phyloP scores from a whole-genome alignment of 2,329 filamentous ascomycete species.

The Aspergillus alliaceus region DNA sequence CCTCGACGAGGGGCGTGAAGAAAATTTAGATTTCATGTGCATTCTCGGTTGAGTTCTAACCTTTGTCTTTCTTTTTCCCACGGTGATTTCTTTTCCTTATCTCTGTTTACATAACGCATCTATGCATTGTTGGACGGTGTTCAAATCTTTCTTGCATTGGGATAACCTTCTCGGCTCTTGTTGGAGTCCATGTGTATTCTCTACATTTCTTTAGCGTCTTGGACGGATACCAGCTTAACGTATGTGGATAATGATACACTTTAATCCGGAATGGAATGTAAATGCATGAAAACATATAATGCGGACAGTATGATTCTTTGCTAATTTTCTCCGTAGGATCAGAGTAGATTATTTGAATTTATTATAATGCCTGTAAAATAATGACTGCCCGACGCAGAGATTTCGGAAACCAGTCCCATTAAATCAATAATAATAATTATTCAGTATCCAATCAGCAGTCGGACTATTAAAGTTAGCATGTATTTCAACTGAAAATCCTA shows the following conservation, averaged over 20 bases:
- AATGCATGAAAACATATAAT: no score
- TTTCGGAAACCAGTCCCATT: no score
- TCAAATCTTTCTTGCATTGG: conserved; percentile 15
- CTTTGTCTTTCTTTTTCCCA: conserved; percentile 11
- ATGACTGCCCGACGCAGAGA: no score
- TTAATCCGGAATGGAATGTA: background rate
- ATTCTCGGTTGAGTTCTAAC: background rate
- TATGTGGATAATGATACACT: background rate
- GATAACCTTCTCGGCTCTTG: conserved; percentile 6
- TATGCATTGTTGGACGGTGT: conserved; percentile 23
- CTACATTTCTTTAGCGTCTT: background rate
- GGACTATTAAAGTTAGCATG: no score
- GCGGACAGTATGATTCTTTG: no score
- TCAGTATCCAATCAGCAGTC: no score
- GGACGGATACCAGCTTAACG: background rate
- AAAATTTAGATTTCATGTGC: background rate
- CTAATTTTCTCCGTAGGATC: no score
- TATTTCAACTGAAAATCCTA: no score
- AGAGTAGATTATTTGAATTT: no score
- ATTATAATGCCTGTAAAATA: no score
- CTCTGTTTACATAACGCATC: conserved; percentile 11
- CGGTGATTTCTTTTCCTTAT: conserved; percentile 12
- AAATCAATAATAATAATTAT: no score
- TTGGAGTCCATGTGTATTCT: conserved; percentile 5
- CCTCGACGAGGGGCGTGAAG: conserved; percentile 39